These are phyloP conservation scores for Scutellospora calospora DNA, from an alignment of 371 early-diverging fungal genomes.

Conservation along the genomic window DNA sequence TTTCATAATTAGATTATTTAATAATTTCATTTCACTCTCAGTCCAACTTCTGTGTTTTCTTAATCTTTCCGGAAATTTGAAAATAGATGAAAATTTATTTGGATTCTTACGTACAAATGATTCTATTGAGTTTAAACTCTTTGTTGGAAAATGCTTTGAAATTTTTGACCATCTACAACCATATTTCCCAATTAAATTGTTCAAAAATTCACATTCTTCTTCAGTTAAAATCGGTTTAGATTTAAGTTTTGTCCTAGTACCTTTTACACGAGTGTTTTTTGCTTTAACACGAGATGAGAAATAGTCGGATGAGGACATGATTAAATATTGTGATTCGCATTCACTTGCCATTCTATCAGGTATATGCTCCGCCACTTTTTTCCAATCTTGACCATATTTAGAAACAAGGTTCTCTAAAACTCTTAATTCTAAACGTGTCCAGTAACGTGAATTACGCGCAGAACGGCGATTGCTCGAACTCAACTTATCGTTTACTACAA, in stretches of 20 bases:
- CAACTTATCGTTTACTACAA: no score
- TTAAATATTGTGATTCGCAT: background rate
- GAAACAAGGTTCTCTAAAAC: slow-evolving; percentile 27
- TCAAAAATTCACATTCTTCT: slow-evolving; percentile 15
- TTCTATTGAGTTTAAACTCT: background rate
- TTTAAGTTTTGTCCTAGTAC: background rate
- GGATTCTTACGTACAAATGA: slow-evolving; percentile 7
- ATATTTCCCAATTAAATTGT: slow-evolving; percentile 16
- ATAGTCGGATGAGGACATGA: background rate
- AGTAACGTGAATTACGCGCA: background rate
- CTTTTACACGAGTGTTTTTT: no score
- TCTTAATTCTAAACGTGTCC: slow-evolving; percentile 31
- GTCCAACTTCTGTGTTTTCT: background rate
- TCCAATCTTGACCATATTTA: slow-evolving; percentile 32
- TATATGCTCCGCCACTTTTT: background rate
- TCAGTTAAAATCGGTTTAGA: background rate
- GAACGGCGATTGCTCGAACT: no score
- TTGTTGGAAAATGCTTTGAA: slow-evolving; percentile 16
- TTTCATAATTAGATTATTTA: slow-evolving; percentile 26
- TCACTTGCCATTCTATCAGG: background rate
- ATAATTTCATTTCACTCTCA: slow-evolving; percentile 2
- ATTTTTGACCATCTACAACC: slow-evolving; percentile 30
- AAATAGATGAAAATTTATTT: slow-evolving; percentile 17
- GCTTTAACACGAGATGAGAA: background rate
- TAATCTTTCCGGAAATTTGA: background rate